Base-by-base conservation (phyloP, 177 flowering plant genomes). In the Vitis hybrid region DNA sequence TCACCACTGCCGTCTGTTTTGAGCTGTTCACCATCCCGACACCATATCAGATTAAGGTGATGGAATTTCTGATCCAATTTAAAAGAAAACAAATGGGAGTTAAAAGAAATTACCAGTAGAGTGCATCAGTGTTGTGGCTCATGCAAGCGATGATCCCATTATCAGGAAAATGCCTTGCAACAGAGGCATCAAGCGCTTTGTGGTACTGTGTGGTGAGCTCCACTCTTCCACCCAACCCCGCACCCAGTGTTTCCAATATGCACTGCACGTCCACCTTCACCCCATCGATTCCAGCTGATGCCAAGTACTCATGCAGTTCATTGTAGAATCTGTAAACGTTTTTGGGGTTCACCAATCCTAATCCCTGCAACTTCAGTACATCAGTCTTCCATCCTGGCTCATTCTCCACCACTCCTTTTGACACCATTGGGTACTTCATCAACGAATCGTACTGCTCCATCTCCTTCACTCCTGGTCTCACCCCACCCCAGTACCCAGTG, bases 401-500 rank as follows among this genome's bases (percentile, higher is more conserved):
- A 38, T 94, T 92, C 71, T 69, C 85, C 50, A 75, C 55, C 69
- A 90, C 91, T 1, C 97, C 94, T 0, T 78, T 79, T 1, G 90
- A 82, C 55, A 82, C 76, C 58, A 10, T 49, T 33, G 97, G 91
- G 70, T 81, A 88, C 78, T 72, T 79, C 72, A 91, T 79, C 74
- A 52, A 67, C 47, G 98, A 83, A 50, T 76, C 87, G 67, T 89
- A 94, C 38, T 81, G 75, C 73, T 88, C 88, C 81, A 82, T 80
- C 49, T 74, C 86, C 60, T 81, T 77, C 22, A 75, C 81, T 1
- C 84, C 92, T 0, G 95, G 90, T 0, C 78, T 77, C 15, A 94
- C 92, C 33, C 98, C 98, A 2, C 97, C 98, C 98, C 98, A 94
- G 71, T 94, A 94, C 17, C 98, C 98, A 0, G 85, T 83, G 12